Base-by-base conservation (phyloP, 495 filamentous ascomycete genomes). In the Elasticomyces elasticus region DNA sequence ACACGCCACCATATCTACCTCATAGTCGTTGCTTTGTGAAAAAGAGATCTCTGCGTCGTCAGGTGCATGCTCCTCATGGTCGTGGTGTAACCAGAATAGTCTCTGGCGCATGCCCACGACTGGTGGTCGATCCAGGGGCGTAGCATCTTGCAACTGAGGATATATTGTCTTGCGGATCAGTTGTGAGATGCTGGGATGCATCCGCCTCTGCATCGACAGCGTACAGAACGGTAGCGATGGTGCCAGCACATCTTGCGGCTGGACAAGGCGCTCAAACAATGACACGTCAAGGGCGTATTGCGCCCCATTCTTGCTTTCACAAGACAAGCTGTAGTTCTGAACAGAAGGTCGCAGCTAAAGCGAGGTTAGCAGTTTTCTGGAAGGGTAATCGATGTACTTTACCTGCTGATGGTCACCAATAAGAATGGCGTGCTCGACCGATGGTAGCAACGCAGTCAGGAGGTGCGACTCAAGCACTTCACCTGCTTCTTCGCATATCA, bases 401-500 rank as follows among this genome's bases (percentile, higher is more conserved):
- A 40, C 35, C 35, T 40, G 35, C 13, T 40, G 69, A 59, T 90
- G 86, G 62, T 92, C 87, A 0, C 87, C 86, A 53, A 92, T 89
- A n/a, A 84, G 73, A 53, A 90, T 86, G 22, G 72, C 68, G 55
- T 91, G 87, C 60, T 91, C 79, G 5, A 89, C 66, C 0, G 76
- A 78, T 1, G 85, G 86, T 24, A 90, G 62, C 0, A 92, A 61
- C 1, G 84, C 78, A 0, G 83, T 79, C 7, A 91, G 69, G 0
- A 81, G 68, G 62, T 90, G 85, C 0, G 81, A 73, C 59, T 90
- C 85, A 22, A 89, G 67, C 0, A 91, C 83, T 56, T 89, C 85
- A 0, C 78, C 86, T 1, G 87, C 87, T 60, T 92, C 87, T 68
- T 91, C 86, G 56, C 79, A 83, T 2, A 91, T 40, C 48, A 94